Base-by-base conservation (phyloP, 78 protist species). In the Cavenderia fasciculata region DNA sequence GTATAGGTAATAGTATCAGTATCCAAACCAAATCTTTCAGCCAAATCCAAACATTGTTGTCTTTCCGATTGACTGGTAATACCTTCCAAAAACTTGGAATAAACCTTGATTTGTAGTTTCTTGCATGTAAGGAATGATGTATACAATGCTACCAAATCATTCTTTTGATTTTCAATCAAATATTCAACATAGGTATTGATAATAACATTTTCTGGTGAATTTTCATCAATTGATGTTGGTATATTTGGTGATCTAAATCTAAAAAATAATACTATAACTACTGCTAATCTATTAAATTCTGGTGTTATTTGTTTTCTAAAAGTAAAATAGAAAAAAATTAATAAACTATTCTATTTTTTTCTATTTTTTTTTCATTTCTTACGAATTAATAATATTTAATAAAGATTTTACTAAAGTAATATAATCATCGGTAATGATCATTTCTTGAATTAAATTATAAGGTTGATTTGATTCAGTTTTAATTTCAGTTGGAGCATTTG, bases 131-230 rank as follows among this genome's bases (percentile, higher is more conserved):
- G 56, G 23, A 82, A 68, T 41, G 78, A 68, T 40, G 78, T 68
- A 57, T 82, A 82, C 2, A 82, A 33, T 40, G 90, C 90, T 31
- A 82, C 90, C 44, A 82, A 82, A 8, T 82, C 71, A 33, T 68
- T 19, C 44, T 63, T 66, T 62, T 77, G 87, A 47, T 59, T 47
- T 6, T 4, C 38, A 49, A 82, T 82, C 44, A 82, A 68, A 82
- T 82, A 36, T 57, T 57, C 29, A 68, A 82, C 46, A 44, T 82
- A 82, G 38, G 59, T 34, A 33, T 68, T 21, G 7, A 82, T 51
- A 5, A 82, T 59, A 23, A 68, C 16, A 57, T 82, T 68, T 34
- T 82, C 90, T 51, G 76, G 40, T 34, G 74, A 62, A 36, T 65
- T 10, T 23, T 68, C 70, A 33, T 34, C 66, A 4, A 18, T 27